A percentile compares a stretch with the other conserved stretches of the same genome.
Conservation (phyloP, 495 filamentous ascomycete species). For the Hyaloscypha variabilis region DNA sequence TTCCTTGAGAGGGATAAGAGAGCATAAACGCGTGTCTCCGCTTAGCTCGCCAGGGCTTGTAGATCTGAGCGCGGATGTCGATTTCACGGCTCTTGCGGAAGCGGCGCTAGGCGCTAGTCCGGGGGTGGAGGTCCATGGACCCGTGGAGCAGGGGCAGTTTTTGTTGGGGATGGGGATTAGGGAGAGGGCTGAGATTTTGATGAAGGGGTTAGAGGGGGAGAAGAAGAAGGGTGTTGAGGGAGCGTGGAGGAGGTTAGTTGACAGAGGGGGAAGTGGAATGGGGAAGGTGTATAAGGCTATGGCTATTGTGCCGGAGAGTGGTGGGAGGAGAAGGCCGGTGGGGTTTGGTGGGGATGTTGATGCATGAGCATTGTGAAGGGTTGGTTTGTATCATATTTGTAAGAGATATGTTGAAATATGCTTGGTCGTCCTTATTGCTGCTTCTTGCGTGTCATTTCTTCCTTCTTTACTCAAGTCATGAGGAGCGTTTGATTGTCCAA, state of each 20-base stretch:
- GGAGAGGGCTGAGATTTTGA: constrained; percentile 73
- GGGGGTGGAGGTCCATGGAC: constrained; percentile 89
- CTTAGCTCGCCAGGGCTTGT: constrained; percentile 77
- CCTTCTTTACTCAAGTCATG: background rate
- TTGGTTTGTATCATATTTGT: constrained; percentile 1
- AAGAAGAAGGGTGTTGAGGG: constrained; percentile 65
- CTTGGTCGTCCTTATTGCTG: background rate
- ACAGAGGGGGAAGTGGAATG: constrained; percentile 80
- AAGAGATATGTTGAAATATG: background rate
- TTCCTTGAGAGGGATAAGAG: constrained; percentile 83
- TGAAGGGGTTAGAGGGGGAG: constrained; percentile 50
- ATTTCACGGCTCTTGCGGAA: constrained; percentile 85
- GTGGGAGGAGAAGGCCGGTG: constrained; percentile 73
- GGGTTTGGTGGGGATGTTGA: constrained; percentile 84
- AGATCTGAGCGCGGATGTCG: constrained; percentile 89
- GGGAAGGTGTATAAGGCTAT: constrained; percentile 92
- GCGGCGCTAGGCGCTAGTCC: constrained; percentile 71
- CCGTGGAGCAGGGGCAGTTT: constrained; percentile 84
- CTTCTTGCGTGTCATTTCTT: background rate
- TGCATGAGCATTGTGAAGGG: background rate
- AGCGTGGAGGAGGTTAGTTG: constrained; percentile 78
- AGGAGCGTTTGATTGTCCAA: background rate
- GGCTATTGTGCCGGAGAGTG: constrained; percentile 83
- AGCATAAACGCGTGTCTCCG: constrained; percentile 72
- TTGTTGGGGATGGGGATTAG: constrained; percentile 76